A percentile compares a stretch with the other conserved stretches of the same genome.
Evolutionary conservation across 176 grass and related monocot species (phyloP).

Genomic region (Zizania latifolia): DNA sequence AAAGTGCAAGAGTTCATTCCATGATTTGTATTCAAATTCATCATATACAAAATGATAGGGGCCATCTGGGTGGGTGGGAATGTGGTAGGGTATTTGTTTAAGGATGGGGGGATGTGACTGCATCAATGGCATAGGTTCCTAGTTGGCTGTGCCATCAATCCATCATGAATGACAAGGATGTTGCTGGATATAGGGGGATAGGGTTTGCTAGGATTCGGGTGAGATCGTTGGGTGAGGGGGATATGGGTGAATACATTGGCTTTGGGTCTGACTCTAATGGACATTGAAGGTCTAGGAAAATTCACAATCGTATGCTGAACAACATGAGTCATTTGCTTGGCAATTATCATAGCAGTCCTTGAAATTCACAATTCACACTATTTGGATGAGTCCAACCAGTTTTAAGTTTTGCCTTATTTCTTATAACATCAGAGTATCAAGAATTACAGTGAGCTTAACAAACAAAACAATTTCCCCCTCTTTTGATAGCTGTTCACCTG

Average conservation of each 20-base stretch:
- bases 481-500: background rate
- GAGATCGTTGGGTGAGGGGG: background rate
- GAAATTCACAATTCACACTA: background rate
- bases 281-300: background rate
- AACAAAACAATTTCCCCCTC: background rate
- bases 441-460: background rate
- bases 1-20: background rate
- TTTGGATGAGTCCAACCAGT: background rate
- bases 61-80: background rate
- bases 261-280: background rate
- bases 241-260: background rate
- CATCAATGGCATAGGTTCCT: background rate
- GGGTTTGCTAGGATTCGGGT: background rate
- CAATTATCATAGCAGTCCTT: background rate
- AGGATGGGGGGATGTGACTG: background rate
- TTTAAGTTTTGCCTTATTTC: background rate
- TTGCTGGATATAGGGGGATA: background rate
- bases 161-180: background rate
- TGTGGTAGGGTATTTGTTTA: background rate
- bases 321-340: background rate
- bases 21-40: slow-evolving; percentile 5
- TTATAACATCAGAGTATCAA: background rate
- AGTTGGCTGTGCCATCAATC: background rate
- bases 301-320: background rate
- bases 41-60: background rate